These are phyloP conservation scores for Rhododendron mucronatum DNA, from an alignment of 148 eudicot species.

Conservation along the genomic window DNA sequence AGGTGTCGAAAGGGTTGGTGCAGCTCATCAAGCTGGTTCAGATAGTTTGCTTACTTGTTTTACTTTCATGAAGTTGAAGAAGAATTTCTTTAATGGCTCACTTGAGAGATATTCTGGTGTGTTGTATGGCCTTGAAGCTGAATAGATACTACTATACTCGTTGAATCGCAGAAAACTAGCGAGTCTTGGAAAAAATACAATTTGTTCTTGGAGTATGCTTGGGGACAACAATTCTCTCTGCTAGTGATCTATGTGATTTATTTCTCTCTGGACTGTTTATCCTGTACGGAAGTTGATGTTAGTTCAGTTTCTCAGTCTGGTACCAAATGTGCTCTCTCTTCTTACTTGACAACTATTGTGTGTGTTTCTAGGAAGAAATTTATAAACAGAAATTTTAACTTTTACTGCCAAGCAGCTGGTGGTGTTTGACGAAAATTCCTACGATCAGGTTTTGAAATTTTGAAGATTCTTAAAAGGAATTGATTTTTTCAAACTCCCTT, in stretches of 20 bases:
- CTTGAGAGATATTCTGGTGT: constrained; percentile 14
- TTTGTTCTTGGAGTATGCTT: neutral
- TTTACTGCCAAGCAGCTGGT: no score
- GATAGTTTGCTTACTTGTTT: constrained; percentile 14
- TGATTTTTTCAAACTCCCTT: no score
- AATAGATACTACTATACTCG: constrained; percentile 3
- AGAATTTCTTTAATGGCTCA: constrained; percentile 11
- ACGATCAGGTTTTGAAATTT: no score
- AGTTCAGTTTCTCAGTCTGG: neutral
- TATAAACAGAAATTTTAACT: neutral
- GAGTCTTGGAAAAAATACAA: neutral
- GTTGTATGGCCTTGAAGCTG: constrained; percentile 16
- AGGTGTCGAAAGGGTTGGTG: constrained; percentile 10
- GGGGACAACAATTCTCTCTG: neutral
- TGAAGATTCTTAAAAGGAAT: no score
- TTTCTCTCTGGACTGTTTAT: neutral
- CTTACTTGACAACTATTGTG: neutral
- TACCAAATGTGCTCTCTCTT: neutral
- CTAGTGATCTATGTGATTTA: neutral
- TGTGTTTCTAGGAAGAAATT: neutral
- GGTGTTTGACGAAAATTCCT: no score
- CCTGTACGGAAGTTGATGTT: neutral
- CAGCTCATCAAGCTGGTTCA: constrained; percentile 16
- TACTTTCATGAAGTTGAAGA: constrained; percentile 17
- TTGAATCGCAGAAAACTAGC: constrained; percentile 2